phyloP scores from a whole-genome alignment of 2,329 filamentous ascomycete genomes.

The Diplodia intermedia region DNA sequence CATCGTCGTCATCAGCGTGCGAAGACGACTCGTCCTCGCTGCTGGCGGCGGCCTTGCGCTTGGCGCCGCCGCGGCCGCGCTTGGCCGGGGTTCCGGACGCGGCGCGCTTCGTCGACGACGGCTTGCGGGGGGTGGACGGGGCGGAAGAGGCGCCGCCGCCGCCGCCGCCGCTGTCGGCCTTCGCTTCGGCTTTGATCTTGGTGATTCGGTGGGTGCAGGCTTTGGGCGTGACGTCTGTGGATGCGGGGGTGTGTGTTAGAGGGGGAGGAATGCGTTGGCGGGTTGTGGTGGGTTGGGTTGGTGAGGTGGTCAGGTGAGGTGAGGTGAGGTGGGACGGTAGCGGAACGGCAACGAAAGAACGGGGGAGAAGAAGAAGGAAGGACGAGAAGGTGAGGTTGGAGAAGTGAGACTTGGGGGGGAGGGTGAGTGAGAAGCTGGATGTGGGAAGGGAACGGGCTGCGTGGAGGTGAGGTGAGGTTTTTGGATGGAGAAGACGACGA shows the following conservation, averaged over 20 bases:
- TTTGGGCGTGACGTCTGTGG: slow-evolving; percentile 33
- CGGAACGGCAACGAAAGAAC: not conserved
- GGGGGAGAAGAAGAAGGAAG: not conserved
- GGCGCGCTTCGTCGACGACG: not conserved
- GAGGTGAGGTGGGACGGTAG: not conserved
- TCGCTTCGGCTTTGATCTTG: slow-evolving; percentile 30
- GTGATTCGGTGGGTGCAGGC: slow-evolving; percentile 33
- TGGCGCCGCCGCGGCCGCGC: too few species aligned
- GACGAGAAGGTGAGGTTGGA: not conserved
- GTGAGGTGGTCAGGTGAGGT: not conserved
- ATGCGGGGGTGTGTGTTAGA: too few species aligned
- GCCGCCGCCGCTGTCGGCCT: not conserved
- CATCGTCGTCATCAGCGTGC: too few species aligned
- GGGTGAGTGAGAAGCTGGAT: not conserved
- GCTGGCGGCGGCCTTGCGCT: too few species aligned
- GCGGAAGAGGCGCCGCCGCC: not conserved
- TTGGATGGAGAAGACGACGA: not conserved
- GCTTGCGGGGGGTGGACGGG: not conserved
- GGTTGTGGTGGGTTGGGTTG: too few species aligned
- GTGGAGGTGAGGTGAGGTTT: too few species aligned
- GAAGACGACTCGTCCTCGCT: too few species aligned
- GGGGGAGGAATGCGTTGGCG: too few species aligned
- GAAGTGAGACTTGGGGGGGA: not conserved
- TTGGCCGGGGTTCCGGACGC: too few species aligned
- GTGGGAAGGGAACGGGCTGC: too few species aligned